Evolutionary conservation across 208 protist genomes (phyloP), one percentile per base, ranked within the genome.

Genomic region (Trypanosoma congolense): DNA sequence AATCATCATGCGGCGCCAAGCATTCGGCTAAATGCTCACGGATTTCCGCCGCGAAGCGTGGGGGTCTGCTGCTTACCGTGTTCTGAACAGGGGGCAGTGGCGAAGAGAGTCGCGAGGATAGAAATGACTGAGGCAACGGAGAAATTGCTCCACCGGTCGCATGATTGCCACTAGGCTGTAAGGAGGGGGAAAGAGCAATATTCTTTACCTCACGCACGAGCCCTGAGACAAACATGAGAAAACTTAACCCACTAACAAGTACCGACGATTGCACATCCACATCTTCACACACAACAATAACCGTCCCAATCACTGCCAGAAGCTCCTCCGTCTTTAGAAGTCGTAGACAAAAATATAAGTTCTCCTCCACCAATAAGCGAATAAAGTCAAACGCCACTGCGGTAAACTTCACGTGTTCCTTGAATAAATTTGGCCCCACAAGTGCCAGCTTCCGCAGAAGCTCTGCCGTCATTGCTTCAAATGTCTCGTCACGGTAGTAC

Each of bases 401-500:
- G 16, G 77, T 66, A 29, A 75, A 79, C 62, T 89, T 85, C 3
- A 61, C 42, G 67, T 90, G 80, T 53, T 87, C 73, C 62, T 75
- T 82, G 54, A 85, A 89, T 18, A 89, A 62, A 31, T 67, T 51
- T 36, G 56, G 61, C 14, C 68, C 73, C 31, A 93, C 74, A 52
- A 84, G 57, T 16, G 66, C 55, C 14, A 90, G 42, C 75, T 89
- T 90, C 22, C 75, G 65, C 26, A 93, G 52, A 22, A 89, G 59
- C 2, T 74, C 71, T 41, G 85, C 64, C 41, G 86, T 53, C 18
- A 72, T 78, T 63, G 65, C 73, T 60, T 93, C 86, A 72, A 86
- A 93, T 1, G 75, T 79, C n/a, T 86, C 71, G 48, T 93, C 86
- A 53, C 71, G 63, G 69, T 93, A 93, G 62, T 75, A 87, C 48